Evolutionary conservation across 2,329 filamentous ascomycete species (phyloP), one percentile per base, ranked within the genome.

Genomic region (Nemania sp.): DNA sequence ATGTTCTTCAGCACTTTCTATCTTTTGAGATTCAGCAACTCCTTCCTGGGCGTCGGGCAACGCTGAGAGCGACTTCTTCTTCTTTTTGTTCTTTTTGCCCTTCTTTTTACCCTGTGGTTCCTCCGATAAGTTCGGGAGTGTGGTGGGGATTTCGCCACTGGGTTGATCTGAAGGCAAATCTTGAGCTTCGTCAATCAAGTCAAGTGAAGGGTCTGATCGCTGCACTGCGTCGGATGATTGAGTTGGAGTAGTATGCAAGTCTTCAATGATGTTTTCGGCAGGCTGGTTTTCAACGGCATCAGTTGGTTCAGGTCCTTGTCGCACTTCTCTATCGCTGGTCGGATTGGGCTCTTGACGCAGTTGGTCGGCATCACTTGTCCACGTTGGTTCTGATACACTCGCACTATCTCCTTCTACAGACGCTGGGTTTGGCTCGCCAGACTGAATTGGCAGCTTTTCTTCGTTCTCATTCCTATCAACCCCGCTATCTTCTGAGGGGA

Each of bases 61-160:
- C 25, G 55, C 21, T 15, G n/a, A 43, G 42, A 25, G 49, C 54
- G 61, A 65, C 54, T 71, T 65, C 15, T 58, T 60, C 55, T 71
- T 68, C 56, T 71, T 67, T 62, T 72, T 67, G 54, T 67, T 69
- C 65, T 73, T 73, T 65, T 76, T 72, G 35, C 59, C 66, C 67
- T 75, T 73, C 67, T 76, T 73, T 59, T 72, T 70, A 59, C 65
- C 63, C 48, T 61, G 60, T 37, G 62, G 40, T 64, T 71, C 69
- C 47, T 70, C 67, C 49, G 64, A 64, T 67, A 63, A 67, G 51
- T 72, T 70, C 34, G 68, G 64, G 45, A 66, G 59, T 57, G 73
- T 66, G 39, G 46, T 59, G 35, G 59, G 40, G 57, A 59, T 63
- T 15, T 63, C 64, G 11, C 57, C 51, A 20, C 59, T 46, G 37